Evolutionary conservation across 495 filamentous ascomycete species (phyloP).

Genomic region (Penicillium macrosclerotiorum): DNA sequence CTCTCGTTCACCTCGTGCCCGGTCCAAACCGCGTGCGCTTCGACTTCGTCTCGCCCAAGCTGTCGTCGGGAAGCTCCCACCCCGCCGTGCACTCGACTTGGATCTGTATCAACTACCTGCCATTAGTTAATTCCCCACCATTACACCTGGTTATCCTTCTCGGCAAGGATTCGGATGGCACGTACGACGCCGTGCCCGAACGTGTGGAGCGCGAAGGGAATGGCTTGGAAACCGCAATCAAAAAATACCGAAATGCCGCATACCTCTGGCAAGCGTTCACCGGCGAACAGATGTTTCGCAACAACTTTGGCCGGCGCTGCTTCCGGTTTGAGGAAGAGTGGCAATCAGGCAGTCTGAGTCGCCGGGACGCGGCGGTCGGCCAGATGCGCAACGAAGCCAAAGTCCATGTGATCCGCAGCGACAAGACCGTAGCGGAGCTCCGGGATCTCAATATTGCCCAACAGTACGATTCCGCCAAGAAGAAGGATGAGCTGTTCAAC

Average conservation of each 20-base stretch:
- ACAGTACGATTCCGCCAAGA: conserved; percentile 65
- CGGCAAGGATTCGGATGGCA: conserved; percentile 82
- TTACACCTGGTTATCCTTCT: conserved; percentile 82
- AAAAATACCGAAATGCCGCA: conserved; percentile 86
- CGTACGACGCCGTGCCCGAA: conserved; percentile 79
- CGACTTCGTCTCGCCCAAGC: conserved; percentile 80
- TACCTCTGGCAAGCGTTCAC: conserved; percentile 97
- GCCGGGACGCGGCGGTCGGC: conserved; percentile 62
- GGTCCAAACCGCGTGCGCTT: conserved; percentile 83
- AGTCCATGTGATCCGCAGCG: conserved; percentile 74
- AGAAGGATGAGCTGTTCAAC: conserved; percentile 66
- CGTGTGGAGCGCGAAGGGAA: conserved; percentile 76
- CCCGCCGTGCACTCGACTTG: conserved; percentile 73
- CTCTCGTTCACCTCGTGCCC: conserved; percentile 78
- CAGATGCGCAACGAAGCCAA: conserved; percentile 87
- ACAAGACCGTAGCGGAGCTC: conserved; percentile 83
- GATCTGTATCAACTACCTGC: conserved; percentile 80
- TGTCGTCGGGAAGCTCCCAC: conserved; percentile 65
- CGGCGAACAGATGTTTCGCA: conserved; percentile 88
- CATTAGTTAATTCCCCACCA: conserved; percentile 70
- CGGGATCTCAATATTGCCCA: conserved; percentile 77
- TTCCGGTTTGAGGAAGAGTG: conserved; percentile 93
- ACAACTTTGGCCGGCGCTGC: conserved; percentile 75
- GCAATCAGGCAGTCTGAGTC: conserved; percentile 73
- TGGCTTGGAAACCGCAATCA: conserved; percentile 70